phyloP scores from a whole-genome alignment of 169 alveolate species.

The Cryptosporidium andersoni region DNA sequence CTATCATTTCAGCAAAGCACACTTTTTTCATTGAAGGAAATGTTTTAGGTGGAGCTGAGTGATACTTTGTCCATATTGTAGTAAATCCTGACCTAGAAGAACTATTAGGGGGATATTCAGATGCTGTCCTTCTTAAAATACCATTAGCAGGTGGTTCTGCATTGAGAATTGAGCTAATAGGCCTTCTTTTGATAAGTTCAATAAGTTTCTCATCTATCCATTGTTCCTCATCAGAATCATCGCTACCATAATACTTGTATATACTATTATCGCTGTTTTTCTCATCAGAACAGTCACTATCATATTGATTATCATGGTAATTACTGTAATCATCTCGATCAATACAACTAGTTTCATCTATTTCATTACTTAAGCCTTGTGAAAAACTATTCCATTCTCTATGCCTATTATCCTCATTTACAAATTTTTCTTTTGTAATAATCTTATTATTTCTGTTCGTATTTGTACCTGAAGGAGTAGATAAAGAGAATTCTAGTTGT shows the following conservation, averaged over 20 bases:
- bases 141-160: constrained; percentile 56
- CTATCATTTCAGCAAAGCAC: constrained; percentile 49
- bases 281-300: constrained; percentile 4
- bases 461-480: background rate
- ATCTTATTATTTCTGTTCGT: background rate
- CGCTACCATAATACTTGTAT: background rate
- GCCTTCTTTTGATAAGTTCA: constrained; percentile 49
- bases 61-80: constrained; percentile 36
- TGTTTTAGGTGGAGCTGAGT: constrained; percentile 51
- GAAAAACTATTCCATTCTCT: background rate
- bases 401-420: background rate
- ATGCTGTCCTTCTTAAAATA: constrained; percentile 39
- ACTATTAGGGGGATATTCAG: constrained; percentile 10
- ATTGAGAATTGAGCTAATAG: constrained; percentile 39
- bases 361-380: background rate
- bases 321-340: background rate
- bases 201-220: constrained; percentile 28
- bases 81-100: constrained; percentile 46
- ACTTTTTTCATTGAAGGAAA: constrained; percentile 57
- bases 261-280: constrained; percentile 4
- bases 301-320: background rate
- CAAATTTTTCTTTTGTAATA: background rate
- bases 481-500: background rate
- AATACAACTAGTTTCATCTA: background rate
- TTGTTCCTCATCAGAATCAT: constrained; percentile 34